Evolutionary conservation across 306 rosid genomes (phyloP).

Genomic region (Prunus campanulata): DNA sequence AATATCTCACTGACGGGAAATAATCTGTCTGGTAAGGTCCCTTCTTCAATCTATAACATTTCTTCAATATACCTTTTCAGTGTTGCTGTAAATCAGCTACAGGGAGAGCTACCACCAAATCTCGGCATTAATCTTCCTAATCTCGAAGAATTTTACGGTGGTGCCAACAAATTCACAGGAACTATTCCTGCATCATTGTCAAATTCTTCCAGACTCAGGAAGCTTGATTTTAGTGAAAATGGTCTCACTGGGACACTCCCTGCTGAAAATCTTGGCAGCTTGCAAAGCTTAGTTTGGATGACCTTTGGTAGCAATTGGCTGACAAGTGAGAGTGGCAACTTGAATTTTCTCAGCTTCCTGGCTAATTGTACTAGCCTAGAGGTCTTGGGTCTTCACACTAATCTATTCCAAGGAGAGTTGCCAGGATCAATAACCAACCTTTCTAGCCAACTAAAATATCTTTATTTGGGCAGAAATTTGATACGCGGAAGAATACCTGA

Average conservation of each 20-base stretch:
- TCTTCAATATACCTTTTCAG: background rate
- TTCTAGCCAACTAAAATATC: background rate
- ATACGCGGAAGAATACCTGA: background rate
- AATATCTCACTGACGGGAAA: background rate
- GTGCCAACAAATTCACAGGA: background rate
- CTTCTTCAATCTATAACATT: background rate
- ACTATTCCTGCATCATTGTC: background rate
- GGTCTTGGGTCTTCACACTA: background rate
- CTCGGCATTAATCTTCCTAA: background rate
- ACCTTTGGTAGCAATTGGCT: background rate
- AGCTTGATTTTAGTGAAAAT: background rate
- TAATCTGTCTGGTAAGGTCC: background rate
- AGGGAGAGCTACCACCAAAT: background rate
- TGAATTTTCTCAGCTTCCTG: background rate
- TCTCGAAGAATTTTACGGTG: background rate
- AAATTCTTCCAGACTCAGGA: background rate
- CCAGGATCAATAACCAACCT: background rate
- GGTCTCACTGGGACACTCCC: background rate
- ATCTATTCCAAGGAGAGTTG: background rate
- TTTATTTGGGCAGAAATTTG: background rate
- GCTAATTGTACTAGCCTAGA: background rate
- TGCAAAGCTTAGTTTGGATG: background rate
- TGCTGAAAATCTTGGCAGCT: background rate
- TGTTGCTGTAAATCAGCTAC: background rate
- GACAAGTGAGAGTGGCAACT: background rate